Base-by-base conservation (phyloP, 2,329 filamentous ascomycete species). In the Arthrocladium fulminans region DNA sequence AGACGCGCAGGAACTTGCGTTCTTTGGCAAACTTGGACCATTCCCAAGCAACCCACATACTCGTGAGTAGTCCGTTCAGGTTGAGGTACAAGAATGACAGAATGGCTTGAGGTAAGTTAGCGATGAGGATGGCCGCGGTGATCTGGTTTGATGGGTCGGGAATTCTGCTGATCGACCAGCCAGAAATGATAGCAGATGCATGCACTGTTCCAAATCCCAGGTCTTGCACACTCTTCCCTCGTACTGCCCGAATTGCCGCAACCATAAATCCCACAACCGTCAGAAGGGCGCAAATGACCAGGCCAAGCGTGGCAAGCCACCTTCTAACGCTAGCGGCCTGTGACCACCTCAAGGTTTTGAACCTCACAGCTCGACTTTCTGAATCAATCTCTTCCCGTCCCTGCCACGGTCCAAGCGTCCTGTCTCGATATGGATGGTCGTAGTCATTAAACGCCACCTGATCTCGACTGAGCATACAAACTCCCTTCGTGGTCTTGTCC, bases 21-120 rank as follows among this genome's bases (percentile, higher is more conserved):
- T 60, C 37, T 0, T 53, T 43, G 3, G 64, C 64, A 55, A 70
- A 73, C 1, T 58, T 54, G 37, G 62, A 69, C 63, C 70, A 80
- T 58, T 80, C 77, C 9, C 61, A 55, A 2, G 50, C 68, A 0
- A 73, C 58, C 1, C 72, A 62, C 61, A 77, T 74, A 10, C 59
- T 63, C 1, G 72, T 79, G 25, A 65, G 55, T 5, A 67, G 49
- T 22, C 57, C 50, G 41, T 69, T 69, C 52, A 60, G 60, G 6
- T 59, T 38, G 27, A 69, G 59, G 46, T 67, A 69, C 5, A 67
- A 50, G 27, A 65, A 43, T 0, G 63, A 65, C 7, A 67, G 50
- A 12, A 67, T 49, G 0, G 61, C 45, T 57, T 69, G 67, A 0
- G 65, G 64, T 0, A 57, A 50, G 47, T 69, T 69, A 15, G 63